phyloP scores from a whole-genome alignment of 2,329 filamentous ascomycete genomes.

The Orbilia blumenaviensis region DNA sequence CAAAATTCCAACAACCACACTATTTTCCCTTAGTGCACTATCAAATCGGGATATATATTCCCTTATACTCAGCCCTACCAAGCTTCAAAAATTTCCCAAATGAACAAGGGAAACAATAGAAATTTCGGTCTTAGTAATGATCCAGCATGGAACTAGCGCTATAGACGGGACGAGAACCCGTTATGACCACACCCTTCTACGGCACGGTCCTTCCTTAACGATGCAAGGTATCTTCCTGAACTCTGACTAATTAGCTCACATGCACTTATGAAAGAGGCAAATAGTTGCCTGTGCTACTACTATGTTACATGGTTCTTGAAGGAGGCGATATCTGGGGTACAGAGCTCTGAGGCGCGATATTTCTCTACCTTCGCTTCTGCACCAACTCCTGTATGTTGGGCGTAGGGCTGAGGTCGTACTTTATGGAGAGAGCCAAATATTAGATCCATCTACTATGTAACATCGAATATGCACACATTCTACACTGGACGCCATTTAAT shows the following conservation, averaged over 20 bases:
- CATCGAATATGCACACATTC: not conserved
- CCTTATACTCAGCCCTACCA: not conserved
- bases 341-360: not conserved
- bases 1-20: constrained; percentile 12
- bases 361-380: constrained; percentile 4
- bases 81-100: constrained; percentile 4
- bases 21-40: not conserved
- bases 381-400: not conserved
- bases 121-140: not conserved
- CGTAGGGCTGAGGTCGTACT: not conserved
- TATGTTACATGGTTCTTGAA: not conserved
- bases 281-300: not conserved
- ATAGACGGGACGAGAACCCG: constrained; percentile 13
- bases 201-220: not conserved
- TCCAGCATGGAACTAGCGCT: not conserved
- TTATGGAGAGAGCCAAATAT: not conserved
- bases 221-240: not conserved
- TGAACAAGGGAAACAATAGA: constrained; percentile 6
- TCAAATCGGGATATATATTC: constrained; percentile 18
- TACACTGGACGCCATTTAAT: too few relatives aligned
- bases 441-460: too few relatives aligned
- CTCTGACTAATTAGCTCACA: too few relatives aligned
- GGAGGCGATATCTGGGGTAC: not conserved
- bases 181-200: not conserved
- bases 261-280: constrained; percentile 2